Base-by-base conservation (phyloP, 768 basidiomycete genomes). In the Collybiopsis confluens region DNA sequence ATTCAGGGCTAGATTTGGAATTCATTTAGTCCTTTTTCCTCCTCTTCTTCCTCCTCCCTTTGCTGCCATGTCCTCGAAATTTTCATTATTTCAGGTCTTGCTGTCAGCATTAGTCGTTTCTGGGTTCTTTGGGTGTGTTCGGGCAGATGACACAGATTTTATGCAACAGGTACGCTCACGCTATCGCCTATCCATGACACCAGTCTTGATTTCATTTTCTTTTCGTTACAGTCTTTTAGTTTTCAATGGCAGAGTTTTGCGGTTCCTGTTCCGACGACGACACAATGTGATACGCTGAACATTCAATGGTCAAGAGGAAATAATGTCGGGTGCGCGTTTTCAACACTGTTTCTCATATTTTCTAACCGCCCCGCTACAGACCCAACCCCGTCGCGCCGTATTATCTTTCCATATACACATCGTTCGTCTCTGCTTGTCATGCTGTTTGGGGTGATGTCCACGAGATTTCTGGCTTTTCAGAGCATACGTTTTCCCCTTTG, bases 381-480 rank as follows among this genome's bases (percentile, higher is more conserved):
- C 82, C 81, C 7, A 76, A 78, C 58, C 79, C 80, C 2, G 65
- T 64, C 5, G 73, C 81, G 4, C 83, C 83, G 15, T 85, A 83
- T 63, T 80, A 66, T 61, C 75, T 85, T 3, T 80, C 82, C 60
- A 71, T 85, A 8, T 84, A 80, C 61, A 80, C 81, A 13, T 83
- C 82, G 83, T 83, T 54, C 63, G 81, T 69, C 45, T 33, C 38
- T 21, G 38, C 27, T 28, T 28, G 35, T 45, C 40, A 28, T 35
- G 51, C 26, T 35, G 46, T 7, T 21, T 24, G 18, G 6, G 23
- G n/a, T 7, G 30, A n/a, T 23, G 24, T 44, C 36, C 20, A 33
- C n/a, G 43, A n/a, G n/a, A n/a, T n/a, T n/a, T n/a, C n/a, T 33
- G 30, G 30, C 13, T 36, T 37, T 48, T 54, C 42, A 83, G 82